A percentile compares a stretch with the other conserved stretches of the same genome.
These are phyloP conservation scores for Leptosphaerulina australis DNA, from an alignment of 2,329 filamentous ascomycete species.

Conservation along the genomic window DNA sequence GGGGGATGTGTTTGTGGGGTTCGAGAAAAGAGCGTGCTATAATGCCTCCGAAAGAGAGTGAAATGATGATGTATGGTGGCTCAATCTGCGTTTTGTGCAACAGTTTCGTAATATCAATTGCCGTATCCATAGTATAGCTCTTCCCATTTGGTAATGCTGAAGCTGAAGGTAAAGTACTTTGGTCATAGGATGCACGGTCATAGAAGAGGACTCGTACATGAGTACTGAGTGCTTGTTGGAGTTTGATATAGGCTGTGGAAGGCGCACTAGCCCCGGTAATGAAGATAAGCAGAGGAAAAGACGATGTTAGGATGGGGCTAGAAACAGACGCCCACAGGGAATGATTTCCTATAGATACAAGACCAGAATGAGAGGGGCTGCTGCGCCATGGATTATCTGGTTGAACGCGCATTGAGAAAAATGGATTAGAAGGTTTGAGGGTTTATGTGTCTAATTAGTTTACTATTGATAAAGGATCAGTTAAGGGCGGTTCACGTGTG, in stretches of 20 bases:
- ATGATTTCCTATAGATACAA: slow-evolving; percentile 8
- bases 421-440: neutral
- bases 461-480: neutral
- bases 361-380: neutral
- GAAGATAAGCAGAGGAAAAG: slow-evolving; percentile 15
- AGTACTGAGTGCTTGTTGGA: slow-evolving; percentile 12
- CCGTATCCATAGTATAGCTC: slow-evolving; percentile 10
- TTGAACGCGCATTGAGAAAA: neutral
- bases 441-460: too few relatives aligned
- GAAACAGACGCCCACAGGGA: slow-evolving; percentile 9
- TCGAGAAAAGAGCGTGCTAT: slow-evolving; percentile 14
- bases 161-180: slow-evolving; percentile 9
- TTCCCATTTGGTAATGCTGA: neutral
- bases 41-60: slow-evolving; percentile 19
- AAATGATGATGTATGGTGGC: slow-evolving; percentile 14
- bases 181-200: slow-evolving; percentile 20
- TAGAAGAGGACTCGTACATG: slow-evolving; percentile 17
- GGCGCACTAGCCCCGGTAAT: slow-evolving; percentile 16
- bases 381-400: slow-evolving; percentile 14
- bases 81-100: slow-evolving; percentile 5
- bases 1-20: neutral
- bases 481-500: neutral
- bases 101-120: slow-evolving; percentile 10
- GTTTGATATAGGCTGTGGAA: slow-evolving; percentile 7
- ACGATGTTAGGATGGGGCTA: slow-evolving; percentile 4